phyloP scores from a whole-genome alignment of 352 stramenopile genomes.

The Globisporangium viniferum region DNA sequence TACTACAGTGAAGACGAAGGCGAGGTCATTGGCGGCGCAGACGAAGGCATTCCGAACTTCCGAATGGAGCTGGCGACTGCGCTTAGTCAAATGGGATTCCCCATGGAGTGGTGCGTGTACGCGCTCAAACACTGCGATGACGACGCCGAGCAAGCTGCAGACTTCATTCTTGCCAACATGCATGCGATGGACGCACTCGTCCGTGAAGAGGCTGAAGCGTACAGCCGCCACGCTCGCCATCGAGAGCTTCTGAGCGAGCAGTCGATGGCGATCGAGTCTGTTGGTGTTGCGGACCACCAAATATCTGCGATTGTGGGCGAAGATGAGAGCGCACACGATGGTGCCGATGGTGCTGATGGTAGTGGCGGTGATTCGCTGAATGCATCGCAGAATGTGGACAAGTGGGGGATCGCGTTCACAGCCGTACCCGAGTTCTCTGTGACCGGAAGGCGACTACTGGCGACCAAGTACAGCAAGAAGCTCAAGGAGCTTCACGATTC shows the following conservation, averaged over 20 bases:
- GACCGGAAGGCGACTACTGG: constrained; percentile 66
- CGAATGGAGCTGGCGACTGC: constrained; percentile 78
- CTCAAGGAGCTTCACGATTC: constrained; percentile 61
- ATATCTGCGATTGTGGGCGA: constrained; percentile 10
- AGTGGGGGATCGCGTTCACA: constrained; percentile 86
- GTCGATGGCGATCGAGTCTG: not conserved
- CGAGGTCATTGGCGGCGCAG: constrained; percentile 40
- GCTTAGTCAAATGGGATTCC: constrained; percentile 84
- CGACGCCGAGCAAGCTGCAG: constrained; percentile 72
- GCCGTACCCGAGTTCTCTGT: constrained; percentile 83
- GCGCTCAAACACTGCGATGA: constrained; percentile 80
- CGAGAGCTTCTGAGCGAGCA: constrained; percentile 40
- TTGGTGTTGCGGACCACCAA: not conserved
- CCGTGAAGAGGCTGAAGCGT: constrained; percentile 61
- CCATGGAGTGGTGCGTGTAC: constrained; percentile 87
- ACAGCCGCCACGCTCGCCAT: constrained; percentile 45
- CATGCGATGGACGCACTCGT: constrained; percentile 77
- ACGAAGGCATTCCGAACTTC: constrained; percentile 74
- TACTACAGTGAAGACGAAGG: constrained; percentile 87
- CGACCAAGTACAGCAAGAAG: constrained; percentile 65
- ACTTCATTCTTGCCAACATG: constrained; percentile 87
- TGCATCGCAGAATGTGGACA: constrained; percentile 37
- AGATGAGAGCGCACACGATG: constrained; percentile 4
- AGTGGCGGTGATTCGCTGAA: constrained; percentile 12
- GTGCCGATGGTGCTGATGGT: not conserved